Evolutionary conservation across 2,329 filamentous ascomycete genomes (phyloP).

Genomic region (Neonectria ditissima): DNA sequence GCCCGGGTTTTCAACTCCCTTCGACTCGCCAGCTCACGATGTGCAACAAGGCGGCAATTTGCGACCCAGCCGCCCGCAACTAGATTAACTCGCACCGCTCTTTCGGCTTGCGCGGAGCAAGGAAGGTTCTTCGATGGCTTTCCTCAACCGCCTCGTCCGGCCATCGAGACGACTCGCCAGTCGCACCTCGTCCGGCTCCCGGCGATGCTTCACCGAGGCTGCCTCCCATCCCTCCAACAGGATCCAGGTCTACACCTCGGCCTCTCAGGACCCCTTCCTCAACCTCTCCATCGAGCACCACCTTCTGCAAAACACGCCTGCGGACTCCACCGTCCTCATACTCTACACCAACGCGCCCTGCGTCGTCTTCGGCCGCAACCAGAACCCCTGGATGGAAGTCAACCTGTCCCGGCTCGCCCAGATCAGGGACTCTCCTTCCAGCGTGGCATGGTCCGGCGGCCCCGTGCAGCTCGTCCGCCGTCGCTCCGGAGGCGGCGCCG

Average conservation of each 20-base stretch:
- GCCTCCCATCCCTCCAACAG: conserved; percentile 58
- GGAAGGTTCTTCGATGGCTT: conserved; percentile 21
- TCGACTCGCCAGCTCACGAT: neutral
- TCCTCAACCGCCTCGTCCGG: conserved; percentile 25
- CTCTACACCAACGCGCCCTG: conserved; percentile 90
- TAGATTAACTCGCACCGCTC: conserved; percentile 1
- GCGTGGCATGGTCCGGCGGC: conserved; percentile 41
- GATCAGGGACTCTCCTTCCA: conserved; percentile 36
- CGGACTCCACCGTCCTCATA: conserved; percentile 82
- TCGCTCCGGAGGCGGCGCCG: conserved; percentile 88
- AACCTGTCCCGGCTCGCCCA: conserved; percentile 72
- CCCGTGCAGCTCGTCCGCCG: conserved; percentile 77
- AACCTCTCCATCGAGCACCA: conserved; percentile 96
- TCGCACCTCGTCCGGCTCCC: conserved; percentile 26
- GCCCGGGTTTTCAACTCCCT: conserved; percentile 8
- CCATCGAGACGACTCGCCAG: conserved; percentile 14
- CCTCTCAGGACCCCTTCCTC: conserved; percentile 79
- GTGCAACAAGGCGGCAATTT: conserved; percentile 3
- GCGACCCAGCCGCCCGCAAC: conserved; percentile 6
- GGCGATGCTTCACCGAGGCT: conserved; percentile 52
- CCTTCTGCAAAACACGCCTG: conserved; percentile 79
- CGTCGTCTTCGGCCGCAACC: conserved; percentile 93
- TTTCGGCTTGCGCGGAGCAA: neutral
- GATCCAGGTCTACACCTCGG: conserved; percentile 78
- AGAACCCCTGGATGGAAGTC: conserved; percentile 96